Evolutionary conservation across 139 green algal genomes (phyloP).

Genomic region (Chlamydomonas schloesseri): DNA sequence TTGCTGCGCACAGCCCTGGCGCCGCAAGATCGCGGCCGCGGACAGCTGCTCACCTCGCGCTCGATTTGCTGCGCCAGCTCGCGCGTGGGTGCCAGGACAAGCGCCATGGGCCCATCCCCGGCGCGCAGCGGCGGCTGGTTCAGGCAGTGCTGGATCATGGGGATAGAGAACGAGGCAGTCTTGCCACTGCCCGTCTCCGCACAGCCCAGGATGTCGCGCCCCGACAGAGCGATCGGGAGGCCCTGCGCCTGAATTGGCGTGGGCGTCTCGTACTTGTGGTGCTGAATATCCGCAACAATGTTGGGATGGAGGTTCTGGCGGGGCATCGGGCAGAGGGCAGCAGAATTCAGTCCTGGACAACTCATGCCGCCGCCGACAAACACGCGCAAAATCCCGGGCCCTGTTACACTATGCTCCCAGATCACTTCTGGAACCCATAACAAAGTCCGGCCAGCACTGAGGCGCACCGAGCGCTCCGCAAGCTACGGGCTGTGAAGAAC

Average conservation of each 20-base stretch:
- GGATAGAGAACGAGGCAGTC: slow-evolving; percentile 87
- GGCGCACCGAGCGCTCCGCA: no score
- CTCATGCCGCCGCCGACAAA: no score
- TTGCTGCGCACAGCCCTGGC: no score
- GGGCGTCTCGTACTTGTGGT: slow-evolving; percentile 88
- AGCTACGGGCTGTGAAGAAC: no score
- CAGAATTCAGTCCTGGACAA: no score
- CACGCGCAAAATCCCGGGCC: no score
- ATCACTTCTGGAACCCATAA: no score
- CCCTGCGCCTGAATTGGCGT: slow-evolving; percentile 93
- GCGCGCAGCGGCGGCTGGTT: slow-evolving; percentile 68
- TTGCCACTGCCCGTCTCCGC: slow-evolving; percentile 95
- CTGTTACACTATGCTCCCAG: no score
- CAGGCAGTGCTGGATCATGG: slow-evolving; percentile 92
- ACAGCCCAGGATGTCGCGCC: slow-evolving; percentile 89
- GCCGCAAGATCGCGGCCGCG: no score
- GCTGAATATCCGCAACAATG: slow-evolving; percentile 84
- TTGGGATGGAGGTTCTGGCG: slow-evolving; percentile 82
- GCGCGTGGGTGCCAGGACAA: slow-evolving; percentile 98
- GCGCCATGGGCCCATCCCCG: slow-evolving; percentile 90
- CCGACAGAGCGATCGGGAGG: slow-evolving; percentile 86
- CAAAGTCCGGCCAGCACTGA: no score
- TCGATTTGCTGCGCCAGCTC: slow-evolving; percentile 99
- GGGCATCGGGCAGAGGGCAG: background rate
- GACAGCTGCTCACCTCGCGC: slow-evolving; percentile 90